phyloP scores from a whole-genome alignment of 2,329 filamentous ascomycete genomes.

The Fusarium tanahbumbuense region DNA sequence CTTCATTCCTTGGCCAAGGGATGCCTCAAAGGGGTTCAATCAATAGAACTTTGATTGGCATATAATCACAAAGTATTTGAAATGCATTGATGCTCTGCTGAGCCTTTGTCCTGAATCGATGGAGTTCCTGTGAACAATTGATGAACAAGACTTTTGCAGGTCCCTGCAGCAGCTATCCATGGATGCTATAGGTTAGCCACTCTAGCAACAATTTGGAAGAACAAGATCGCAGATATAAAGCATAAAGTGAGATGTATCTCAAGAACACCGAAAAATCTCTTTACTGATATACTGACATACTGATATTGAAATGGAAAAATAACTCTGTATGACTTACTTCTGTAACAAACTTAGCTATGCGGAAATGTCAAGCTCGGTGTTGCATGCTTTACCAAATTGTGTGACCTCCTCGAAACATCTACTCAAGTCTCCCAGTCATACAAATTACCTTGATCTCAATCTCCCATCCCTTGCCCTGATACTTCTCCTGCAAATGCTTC shows the following conservation, averaged over 20 bases:
- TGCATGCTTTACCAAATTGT: no score
- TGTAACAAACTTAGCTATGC: no score
- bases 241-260: no score
- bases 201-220: neutral
- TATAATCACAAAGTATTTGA: no score
- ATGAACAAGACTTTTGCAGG: neutral
- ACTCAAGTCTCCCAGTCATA: conserved; percentile 41
- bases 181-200: neutral
- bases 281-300: no score
- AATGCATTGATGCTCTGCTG: neutral
- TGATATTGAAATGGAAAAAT: no score
- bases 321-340: no score
- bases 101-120: neutral
- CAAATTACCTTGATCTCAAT: conserved; percentile 43
- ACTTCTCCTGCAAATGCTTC: conserved; percentile 55
- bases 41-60: no score
- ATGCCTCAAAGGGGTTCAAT: neutral
- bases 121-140: no score
- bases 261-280: no score
- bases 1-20: conserved; percentile 9
- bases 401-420: no score
- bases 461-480: conserved; percentile 47
- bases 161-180: neutral
- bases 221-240: no score
- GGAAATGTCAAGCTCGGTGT: neutral